These are phyloP conservation scores for Dothideomycetes sp. DNA, from an alignment of 2,329 filamentous ascomycete species.

Conservation along the genomic window DNA sequence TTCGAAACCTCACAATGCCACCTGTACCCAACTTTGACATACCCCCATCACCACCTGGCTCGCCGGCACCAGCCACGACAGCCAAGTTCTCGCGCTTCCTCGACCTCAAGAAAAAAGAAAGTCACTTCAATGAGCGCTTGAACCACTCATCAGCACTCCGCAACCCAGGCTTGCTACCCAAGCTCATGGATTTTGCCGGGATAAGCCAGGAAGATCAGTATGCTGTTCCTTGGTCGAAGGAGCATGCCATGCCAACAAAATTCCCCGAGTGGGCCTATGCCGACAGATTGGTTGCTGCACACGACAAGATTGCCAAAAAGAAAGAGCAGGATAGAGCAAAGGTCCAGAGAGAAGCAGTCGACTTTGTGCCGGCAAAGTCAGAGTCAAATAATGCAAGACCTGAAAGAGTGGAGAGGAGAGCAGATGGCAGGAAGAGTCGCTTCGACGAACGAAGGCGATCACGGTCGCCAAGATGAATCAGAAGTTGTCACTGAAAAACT, in stretches of 20 bases:
- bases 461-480: constrained; percentile 6
- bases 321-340: constrained; percentile 9
- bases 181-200: constrained; percentile 61
- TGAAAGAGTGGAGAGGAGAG: constrained; percentile 8
- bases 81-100: constrained; percentile 65
- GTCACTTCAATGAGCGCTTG: constrained; percentile 71
- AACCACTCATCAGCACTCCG: constrained; percentile 56
- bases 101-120: constrained; percentile 63
- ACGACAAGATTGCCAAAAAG: constrained; percentile 12
- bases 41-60: constrained; percentile 60
- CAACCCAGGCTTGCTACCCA: constrained; percentile 64
- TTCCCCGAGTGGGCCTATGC: constrained; percentile 13
- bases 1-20: constrained; percentile 67
- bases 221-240: constrained; percentile 44
- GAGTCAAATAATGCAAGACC: background rate
- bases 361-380: constrained; percentile 11
- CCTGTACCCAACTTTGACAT: constrained; percentile 63
- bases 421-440: constrained; percentile 9
- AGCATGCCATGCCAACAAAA: constrained; percentile 20
- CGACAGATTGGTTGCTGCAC: constrained; percentile 10
- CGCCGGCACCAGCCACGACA: constrained; percentile 29
- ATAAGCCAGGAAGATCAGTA: constrained; percentile 53
- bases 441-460: constrained; percentile 12
- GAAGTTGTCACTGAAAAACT: constrained; percentile 19
- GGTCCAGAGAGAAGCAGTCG: constrained; percentile 2